phyloP scores from a whole-genome alignment of 352 stramenopile genomes.

The Aphanomyces cochlioides region DNA sequence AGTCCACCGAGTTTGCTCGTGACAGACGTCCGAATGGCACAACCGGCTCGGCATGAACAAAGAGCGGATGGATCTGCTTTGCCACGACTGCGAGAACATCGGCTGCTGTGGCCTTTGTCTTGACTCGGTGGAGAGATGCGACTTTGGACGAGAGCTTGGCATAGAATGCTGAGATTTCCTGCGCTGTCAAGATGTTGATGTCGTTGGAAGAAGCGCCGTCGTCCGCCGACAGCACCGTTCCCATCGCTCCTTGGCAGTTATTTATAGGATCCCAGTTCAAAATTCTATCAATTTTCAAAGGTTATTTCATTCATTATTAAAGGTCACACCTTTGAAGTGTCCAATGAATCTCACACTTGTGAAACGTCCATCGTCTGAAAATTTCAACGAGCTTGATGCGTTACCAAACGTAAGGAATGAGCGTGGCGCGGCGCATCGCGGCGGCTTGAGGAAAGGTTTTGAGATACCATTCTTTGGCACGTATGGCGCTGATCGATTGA shows the following conservation, averaged over 20 bases:
- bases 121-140: neutral
- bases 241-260: neutral
- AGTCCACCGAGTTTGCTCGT: constrained; percentile 10
- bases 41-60: neutral
- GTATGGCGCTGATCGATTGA: constrained; percentile 22
- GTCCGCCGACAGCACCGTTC: constrained; percentile 2
- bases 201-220: constrained; percentile 1
- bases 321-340: too few species aligned
- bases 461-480: constrained; percentile 13
- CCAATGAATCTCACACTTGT: too few species aligned
- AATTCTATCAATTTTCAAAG: too few species aligned
- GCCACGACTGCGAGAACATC: neutral
- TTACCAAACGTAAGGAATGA: constrained; percentile 23
- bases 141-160: neutral
- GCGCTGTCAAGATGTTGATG: neutral
- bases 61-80: constrained; percentile 6
- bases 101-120: constrained; percentile 11
- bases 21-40: constrained; percentile 4
- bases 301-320: too few species aligned
- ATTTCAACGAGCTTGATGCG: neutral
- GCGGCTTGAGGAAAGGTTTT: constrained; percentile 16
- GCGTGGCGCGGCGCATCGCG: neutral
- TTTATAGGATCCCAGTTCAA: too few species aligned
- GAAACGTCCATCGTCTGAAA: too few species aligned
- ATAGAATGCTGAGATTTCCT: constrained; percentile 24